Percentiles rank a stretch among this genome's conserved stretches.
Conservation (phyloP, 345 rosid species). For the Noccaea bulbosa region DNA sequence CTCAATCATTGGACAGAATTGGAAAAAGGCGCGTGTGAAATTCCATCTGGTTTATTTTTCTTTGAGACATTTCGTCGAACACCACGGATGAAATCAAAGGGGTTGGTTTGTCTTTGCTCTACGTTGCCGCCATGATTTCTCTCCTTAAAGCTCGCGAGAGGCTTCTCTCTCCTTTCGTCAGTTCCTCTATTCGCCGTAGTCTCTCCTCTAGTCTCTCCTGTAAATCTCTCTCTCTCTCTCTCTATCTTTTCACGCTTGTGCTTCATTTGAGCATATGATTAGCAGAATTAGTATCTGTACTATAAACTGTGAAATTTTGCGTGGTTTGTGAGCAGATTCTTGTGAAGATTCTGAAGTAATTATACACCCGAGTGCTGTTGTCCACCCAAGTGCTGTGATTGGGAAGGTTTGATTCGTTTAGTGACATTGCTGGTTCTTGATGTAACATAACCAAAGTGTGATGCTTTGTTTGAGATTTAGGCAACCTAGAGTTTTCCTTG, state of each 20-base stretch:
- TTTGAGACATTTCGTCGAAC: slow-evolving; percentile 43
- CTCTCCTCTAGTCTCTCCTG: slow-evolving; percentile 49
- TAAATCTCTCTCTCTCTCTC: slow-evolving; percentile 30
- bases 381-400: slow-evolving; percentile 77
- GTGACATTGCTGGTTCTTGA: slow-evolving; percentile 5
- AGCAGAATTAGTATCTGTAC: slow-evolving; percentile 6
- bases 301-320: slow-evolving; percentile 8
- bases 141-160: slow-evolving; percentile 53
- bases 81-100: slow-evolving; percentile 5
- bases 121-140: slow-evolving; percentile 52
- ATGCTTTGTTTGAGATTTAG: slow-evolving; percentile 30
- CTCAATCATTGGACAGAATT: not conserved
- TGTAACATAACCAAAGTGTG: slow-evolving; percentile 14
- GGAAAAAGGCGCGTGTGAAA: slow-evolving; percentile 6
- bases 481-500: not conserved
- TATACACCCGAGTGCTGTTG: slow-evolving; percentile 72
- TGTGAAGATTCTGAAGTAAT: slow-evolving; percentile 40
- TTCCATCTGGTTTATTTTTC: not conserved
- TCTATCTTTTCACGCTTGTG: slow-evolving; percentile 10
- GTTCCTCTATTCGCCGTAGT: slow-evolving; percentile 45
- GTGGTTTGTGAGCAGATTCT: slow-evolving; percentile 44
- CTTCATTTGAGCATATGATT: not conserved
- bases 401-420: slow-evolving; percentile 59
- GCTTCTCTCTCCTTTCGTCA: slow-evolving; percentile 33
- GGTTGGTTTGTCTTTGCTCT: slow-evolving; percentile 1